phyloP scores from a whole-genome alignment of 2,329 filamentous ascomycete species.

The Domatiomyces catenatus region DNA sequence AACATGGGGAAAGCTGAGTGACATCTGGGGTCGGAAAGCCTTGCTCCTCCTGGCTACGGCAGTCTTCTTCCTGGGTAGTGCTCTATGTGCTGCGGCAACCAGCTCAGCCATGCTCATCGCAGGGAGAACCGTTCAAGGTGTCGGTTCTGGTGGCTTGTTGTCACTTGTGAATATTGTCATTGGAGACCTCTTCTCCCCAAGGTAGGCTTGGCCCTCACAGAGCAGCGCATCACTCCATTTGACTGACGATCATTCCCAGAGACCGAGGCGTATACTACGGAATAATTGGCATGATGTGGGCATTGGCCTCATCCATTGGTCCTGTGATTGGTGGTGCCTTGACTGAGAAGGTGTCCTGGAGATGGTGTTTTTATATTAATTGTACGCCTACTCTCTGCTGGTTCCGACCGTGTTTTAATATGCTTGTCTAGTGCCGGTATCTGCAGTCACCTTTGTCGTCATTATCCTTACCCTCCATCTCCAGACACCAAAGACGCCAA shows the following conservation, averaged over 20 bases:
- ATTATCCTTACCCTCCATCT: slow-evolving; percentile 27
- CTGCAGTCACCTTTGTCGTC: no score
- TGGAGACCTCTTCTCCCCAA: slow-evolving; percentile 38
- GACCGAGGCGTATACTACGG: slow-evolving; percentile 47
- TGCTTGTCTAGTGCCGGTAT: no score
- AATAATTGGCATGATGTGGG: slow-evolving; percentile 47
- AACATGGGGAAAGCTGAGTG: slow-evolving; percentile 48
- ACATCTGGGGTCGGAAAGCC: slow-evolving; percentile 52
- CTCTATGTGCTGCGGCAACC: slow-evolving; percentile 34
- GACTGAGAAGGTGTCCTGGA: slow-evolving; percentile 26
- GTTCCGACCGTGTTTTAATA: no score
- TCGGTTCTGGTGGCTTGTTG: slow-evolving; percentile 38
- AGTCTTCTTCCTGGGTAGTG: slow-evolving; percentile 35
- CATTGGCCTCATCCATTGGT: slow-evolving; percentile 40
- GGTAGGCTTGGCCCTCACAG: slow-evolving; percentile 21
- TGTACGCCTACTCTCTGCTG: slow-evolving; percentile 19
- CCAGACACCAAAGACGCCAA: slow-evolving; percentile 22
- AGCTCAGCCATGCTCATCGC: slow-evolving; percentile 39
- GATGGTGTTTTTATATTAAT: slow-evolving; percentile 42
- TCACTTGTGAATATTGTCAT: slow-evolving; percentile 40
- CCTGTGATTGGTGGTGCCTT: slow-evolving; percentile 30
- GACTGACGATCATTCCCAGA: slow-evolving; percentile 24
- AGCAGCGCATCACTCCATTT: no score
- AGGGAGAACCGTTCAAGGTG: slow-evolving; percentile 39
- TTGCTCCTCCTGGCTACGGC: slow-evolving; percentile 38